phyloP scores from a whole-genome alignment of 306 rosid species.

The Malus sieversii region DNA sequence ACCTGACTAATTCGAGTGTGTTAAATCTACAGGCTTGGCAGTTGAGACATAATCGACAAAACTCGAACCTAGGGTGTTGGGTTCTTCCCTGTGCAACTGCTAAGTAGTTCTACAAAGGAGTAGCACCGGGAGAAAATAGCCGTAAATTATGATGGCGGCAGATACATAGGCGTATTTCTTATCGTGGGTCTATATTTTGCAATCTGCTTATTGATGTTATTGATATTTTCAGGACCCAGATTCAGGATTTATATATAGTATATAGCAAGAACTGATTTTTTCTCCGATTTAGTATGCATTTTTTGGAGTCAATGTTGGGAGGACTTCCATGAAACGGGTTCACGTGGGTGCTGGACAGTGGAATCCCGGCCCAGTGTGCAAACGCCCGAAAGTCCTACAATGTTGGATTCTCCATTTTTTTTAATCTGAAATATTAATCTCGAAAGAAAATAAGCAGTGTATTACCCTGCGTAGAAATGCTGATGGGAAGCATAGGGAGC shows the following conservation, averaged over 20 bases:
- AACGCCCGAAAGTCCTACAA: too few species aligned
- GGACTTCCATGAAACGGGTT: too few species aligned
- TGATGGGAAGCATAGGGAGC: too few species aligned
- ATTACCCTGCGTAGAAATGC: too few species aligned
- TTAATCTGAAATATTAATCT: too few species aligned
- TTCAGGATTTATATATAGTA: background rate
- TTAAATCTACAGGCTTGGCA: slow-evolving; percentile 29
- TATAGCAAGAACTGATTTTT: background rate
- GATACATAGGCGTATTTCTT: too few species aligned
- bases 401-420: too few species aligned
- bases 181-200: background rate
- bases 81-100: slow-evolving; percentile 33
- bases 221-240: slow-evolving; percentile 4
- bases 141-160: background rate
- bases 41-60: slow-evolving; percentile 20
- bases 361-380: too few species aligned
- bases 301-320: too few species aligned
- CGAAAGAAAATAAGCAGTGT: too few species aligned
- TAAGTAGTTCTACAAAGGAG: background rate
- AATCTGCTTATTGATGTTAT: background rate
- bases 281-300: background rate
- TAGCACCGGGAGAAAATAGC: background rate
- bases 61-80: slow-evolving; percentile 20
- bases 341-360: too few species aligned
- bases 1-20: slow-evolving; percentile 11